Conservation (phyloP, 139 green algal genomes). For the Chlamydomonas applanata region DNA sequence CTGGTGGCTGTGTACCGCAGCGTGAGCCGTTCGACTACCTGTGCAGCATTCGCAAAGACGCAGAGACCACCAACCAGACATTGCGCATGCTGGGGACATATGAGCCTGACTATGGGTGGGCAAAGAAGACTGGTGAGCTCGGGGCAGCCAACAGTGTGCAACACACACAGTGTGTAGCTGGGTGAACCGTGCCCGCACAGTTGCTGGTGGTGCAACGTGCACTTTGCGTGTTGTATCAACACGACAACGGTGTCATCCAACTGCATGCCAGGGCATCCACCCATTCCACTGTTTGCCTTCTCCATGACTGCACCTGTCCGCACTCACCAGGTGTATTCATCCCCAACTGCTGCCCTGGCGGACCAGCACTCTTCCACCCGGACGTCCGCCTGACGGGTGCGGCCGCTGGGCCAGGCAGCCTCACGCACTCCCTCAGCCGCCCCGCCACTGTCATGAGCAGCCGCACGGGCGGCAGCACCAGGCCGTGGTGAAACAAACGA, state of each 20-base stretch:
- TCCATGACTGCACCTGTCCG: too few relatives aligned
- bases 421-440: neutral
- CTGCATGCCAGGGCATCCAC: too few relatives aligned
- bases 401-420: neutral
- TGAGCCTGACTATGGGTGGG: slow-evolving; percentile 8
- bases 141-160: too few relatives aligned
- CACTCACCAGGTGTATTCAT: neutral
- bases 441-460: too few relatives aligned
- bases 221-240: too few relatives aligned
- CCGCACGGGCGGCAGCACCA: too few relatives aligned
- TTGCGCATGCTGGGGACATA: slow-evolving; percentile 45
- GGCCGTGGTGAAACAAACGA: too few relatives aligned
- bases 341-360: slow-evolving; percentile 7
- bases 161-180: too few relatives aligned
- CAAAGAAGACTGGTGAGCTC: neutral
- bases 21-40: slow-evolving; percentile 29
- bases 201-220: too few relatives aligned
- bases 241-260: too few relatives aligned
- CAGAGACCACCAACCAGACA: slow-evolving; percentile 35
- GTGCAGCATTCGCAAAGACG: slow-evolving; percentile 17
- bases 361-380: neutral
- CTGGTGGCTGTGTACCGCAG: neutral
- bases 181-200: too few relatives aligned
- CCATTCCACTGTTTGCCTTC: too few relatives aligned
- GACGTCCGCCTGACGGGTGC: neutral